Evolutionary conservation across 768 basidiomycete species (phyloP).

Genomic region (Trichaptum fuscoviolaceum): DNA sequence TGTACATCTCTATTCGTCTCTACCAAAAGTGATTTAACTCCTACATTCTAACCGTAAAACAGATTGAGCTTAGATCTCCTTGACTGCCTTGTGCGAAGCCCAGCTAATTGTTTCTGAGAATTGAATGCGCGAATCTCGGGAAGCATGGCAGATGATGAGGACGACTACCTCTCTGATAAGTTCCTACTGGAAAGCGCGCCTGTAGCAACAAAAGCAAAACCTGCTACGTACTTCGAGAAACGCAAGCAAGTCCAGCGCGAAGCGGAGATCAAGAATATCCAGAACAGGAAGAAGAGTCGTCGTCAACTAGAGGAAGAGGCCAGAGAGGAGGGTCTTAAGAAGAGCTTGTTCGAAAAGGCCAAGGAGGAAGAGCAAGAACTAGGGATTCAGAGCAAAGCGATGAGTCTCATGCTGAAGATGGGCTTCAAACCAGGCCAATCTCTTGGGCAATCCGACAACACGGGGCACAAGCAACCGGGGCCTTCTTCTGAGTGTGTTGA

Average conservation of each 20-base stretch:
- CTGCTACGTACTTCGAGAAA: slow-evolving; percentile 65
- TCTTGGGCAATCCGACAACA: slow-evolving; percentile 45
- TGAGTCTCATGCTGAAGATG: slow-evolving; percentile 93
- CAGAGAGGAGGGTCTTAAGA: slow-evolving; percentile 71
- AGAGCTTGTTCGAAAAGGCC: slow-evolving; percentile 75
- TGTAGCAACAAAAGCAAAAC: slow-evolving; percentile 27
- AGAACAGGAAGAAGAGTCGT: slow-evolving; percentile 57
- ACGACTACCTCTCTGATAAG: slow-evolving; percentile 87
- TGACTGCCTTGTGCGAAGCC: not conserved
- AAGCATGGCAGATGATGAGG: slow-evolving; percentile 67
- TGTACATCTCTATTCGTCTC: too few relatives aligned
- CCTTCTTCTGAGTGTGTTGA: slow-evolving; percentile 6
- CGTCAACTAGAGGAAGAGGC: slow-evolving; percentile 70
- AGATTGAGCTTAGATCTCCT: not conserved
- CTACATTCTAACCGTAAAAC: too few relatives aligned
- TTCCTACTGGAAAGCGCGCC: slow-evolving; percentile 50
- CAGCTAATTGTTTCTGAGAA: not conserved
- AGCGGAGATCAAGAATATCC: slow-evolving; percentile 59
- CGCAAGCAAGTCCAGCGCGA: slow-evolving; percentile 61
- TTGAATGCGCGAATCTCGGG: not conserved
- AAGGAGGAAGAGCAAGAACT: slow-evolving; percentile 52
- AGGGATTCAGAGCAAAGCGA: slow-evolving; percentile 63
- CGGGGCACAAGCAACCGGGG: slow-evolving; percentile 8
- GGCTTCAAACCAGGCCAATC: slow-evolving; percentile 84
- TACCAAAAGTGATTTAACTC: too few relatives aligned